Evolutionary conservation across 345 rosid species (phyloP).

Genomic region (Populus ilicifolia): DNA sequence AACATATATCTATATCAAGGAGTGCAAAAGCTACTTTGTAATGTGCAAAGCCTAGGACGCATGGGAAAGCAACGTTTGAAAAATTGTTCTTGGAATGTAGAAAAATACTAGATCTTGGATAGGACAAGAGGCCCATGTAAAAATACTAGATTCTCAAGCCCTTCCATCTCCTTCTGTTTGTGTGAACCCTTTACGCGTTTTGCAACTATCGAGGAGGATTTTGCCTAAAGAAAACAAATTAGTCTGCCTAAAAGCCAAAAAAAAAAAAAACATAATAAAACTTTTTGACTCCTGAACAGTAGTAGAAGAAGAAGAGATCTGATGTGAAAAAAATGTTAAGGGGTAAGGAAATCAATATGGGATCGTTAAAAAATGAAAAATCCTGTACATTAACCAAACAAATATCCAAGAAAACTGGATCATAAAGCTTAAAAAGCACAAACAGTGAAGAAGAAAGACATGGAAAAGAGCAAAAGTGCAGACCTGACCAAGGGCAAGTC

Average conservation of each 20-base stretch:
- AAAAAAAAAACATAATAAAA: background rate
- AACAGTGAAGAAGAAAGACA: background rate
- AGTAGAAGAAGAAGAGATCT: slow-evolving; percentile 3
- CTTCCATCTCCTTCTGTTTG: background rate
- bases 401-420: background rate
- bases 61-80: background rate
- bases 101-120: background rate
- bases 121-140: background rate
- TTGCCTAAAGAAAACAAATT: slow-evolving; percentile 24
- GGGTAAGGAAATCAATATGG: background rate
- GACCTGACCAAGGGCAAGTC: slow-evolving; percentile 55
- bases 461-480: background rate
- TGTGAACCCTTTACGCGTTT: slow-evolving; percentile 25
- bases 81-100: background rate
- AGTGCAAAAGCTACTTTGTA: background rate
- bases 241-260: slow-evolving; percentile 18
- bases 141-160: background rate
- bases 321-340: background rate
- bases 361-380: background rate
- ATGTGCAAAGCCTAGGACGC: background rate
- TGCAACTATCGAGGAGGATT: slow-evolving; percentile 49
- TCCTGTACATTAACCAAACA: background rate
- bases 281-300: slow-evolving; percentile 3
- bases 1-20: background rate
- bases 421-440: background rate